Evolutionary conservation across 176 grass and related monocot species (phyloP).

Genomic region (Rhynchospora breviuscula): DNA sequence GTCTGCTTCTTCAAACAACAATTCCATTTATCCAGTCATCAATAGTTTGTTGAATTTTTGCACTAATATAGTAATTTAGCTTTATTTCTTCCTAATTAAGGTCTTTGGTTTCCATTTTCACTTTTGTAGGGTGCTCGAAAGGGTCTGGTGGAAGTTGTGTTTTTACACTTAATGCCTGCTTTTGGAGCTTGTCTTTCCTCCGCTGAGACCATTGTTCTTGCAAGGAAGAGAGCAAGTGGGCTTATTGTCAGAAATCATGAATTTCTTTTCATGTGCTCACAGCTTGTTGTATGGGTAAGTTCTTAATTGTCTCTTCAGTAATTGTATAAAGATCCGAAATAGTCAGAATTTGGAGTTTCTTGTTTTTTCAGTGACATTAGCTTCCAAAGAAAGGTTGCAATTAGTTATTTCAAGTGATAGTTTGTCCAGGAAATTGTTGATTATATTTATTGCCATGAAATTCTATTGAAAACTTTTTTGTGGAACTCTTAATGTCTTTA

Average conservation of each 20-base stretch:
- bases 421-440: not conserved
- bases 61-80: slow-evolving; percentile 1
- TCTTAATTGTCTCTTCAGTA: not conserved
- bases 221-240: slow-evolving; percentile 34
- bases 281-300: slow-evolving; percentile 75
- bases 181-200: slow-evolving; percentile 55
- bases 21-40: not conserved
- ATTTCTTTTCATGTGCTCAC: slow-evolving; percentile 43
- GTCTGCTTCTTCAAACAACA: not conserved
- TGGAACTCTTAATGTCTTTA: not conserved
- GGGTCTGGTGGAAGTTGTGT: slow-evolving; percentile 34
- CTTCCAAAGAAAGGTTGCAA: not conserved
- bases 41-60: not conserved
- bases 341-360: not conserved
- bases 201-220: slow-evolving; percentile 33
- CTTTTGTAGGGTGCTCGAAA: slow-evolving; percentile 33
- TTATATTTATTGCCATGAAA: not conserved
- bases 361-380: not conserved
- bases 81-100: slow-evolving; percentile 3
- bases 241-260: slow-evolving; percentile 36
- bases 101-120: not conserved
- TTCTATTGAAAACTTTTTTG: not conserved
- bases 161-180: slow-evolving; percentile 49
- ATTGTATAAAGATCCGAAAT: not conserved
- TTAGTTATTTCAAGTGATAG: not conserved